phyloP scores from a whole-genome alignment of 805 yeast species.

The Schizosaccharomyces lindneri region DNA sequence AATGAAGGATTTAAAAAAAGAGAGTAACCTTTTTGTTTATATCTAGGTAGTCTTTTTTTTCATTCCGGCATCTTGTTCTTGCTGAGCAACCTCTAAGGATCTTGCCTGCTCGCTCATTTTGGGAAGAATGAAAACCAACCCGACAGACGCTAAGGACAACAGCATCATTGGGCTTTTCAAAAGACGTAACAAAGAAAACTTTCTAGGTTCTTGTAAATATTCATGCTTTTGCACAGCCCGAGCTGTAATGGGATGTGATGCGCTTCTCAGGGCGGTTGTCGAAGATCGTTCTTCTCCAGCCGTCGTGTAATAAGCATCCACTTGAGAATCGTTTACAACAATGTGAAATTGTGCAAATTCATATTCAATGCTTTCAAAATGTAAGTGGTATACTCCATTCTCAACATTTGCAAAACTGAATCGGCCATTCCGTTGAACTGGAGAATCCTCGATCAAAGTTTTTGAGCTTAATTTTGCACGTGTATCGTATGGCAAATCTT shows the following conservation, averaged over 20 bases:
- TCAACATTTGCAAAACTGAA: neutral
- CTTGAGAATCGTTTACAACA: neutral
- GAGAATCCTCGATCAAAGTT: neutral
- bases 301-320: neutral
- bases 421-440: neutral
- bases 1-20: too few species aligned
- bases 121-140: neutral
- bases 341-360: neutral
- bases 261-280: neutral
- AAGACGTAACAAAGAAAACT: neutral
- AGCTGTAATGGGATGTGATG: neutral
- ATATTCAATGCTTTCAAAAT: neutral
- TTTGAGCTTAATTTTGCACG: neutral
- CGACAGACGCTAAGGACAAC: neutral
- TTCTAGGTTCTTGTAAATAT: neutral
- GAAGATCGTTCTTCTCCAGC: neutral
- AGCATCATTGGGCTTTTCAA: neutral
- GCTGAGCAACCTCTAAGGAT: neutral
- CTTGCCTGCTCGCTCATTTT: neutral
- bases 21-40: too few species aligned
- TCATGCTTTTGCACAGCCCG: neutral
- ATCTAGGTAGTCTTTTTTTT: too few species aligned
- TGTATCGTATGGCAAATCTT: neutral
- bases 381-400: neutral
- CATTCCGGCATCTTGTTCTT: neutral